These are phyloP conservation scores for Malassezia pachydermatis DNA, from an alignment of 1,284 basidiomycete genomes.

Conservation along the genomic window DNA sequence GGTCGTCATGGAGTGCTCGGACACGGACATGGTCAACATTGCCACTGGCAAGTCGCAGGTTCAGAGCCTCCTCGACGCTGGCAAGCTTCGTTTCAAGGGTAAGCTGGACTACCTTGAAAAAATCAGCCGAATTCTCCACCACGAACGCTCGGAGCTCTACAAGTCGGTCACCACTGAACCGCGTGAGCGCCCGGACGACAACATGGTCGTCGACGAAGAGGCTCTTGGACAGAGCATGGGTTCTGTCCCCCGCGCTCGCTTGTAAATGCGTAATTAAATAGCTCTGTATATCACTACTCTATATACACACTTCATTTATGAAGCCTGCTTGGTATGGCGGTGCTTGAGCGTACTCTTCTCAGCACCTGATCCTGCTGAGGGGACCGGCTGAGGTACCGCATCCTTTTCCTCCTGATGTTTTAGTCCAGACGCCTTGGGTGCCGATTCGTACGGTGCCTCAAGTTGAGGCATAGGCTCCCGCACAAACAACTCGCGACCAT, in stretches of 20 bases:
- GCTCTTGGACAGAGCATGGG: conserved; percentile 1
- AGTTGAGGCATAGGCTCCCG: conserved; percentile 1
- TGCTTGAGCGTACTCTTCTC: too few species aligned
- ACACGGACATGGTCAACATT: conserved; percentile 38
- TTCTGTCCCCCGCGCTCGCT: conserved; percentile 2
- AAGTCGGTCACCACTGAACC: conserved; percentile 10
- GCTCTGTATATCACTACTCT: too few species aligned
- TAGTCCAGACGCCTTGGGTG: too few species aligned
- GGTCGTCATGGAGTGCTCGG: conserved; percentile 39
- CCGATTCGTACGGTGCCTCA: not conserved
- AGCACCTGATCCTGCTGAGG: too few species aligned
- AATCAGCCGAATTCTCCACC: conserved; percentile 28
- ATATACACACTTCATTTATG: not conserved
- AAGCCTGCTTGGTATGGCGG: not conserved
- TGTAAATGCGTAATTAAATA: too few species aligned
- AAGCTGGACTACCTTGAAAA: conserved; percentile 32
- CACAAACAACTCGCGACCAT: conserved; percentile 12
- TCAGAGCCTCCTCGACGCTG: conserved; percentile 29
- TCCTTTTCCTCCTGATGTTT: too few species aligned
- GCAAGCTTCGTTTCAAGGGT: conserved; percentile 19
- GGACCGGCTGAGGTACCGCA: not conserved
- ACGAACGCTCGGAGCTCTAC: conserved; percentile 40
- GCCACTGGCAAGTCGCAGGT: conserved; percentile 38
- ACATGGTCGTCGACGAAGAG: not conserved
- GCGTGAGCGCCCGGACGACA: not conserved